phyloP scores from a whole-genome alignment of 202 grass and related monocot species.

The Bolboschoenoplectus hybrid region DNA sequence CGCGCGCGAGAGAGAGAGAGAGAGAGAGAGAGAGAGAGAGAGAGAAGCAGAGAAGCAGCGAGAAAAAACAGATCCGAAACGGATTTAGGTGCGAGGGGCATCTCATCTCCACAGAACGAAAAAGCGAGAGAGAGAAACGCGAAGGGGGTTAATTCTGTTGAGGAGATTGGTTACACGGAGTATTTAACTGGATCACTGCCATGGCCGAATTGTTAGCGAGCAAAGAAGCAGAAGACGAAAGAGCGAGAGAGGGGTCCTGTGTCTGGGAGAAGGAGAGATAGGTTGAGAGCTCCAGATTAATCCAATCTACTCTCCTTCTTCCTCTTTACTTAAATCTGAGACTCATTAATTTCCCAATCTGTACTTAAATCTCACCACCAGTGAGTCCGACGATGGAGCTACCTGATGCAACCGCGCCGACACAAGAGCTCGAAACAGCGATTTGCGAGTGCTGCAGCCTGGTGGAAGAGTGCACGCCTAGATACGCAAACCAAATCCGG shows the following conservation, averaged over 20 bases:
- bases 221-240: slow-evolving; percentile 31
- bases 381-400: slow-evolving; percentile 37
- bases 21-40: not conserved
- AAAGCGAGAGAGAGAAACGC: not conserved
- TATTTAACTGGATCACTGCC: slow-evolving; percentile 16
- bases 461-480: slow-evolving; percentile 87
- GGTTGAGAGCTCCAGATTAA: not conserved
- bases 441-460: slow-evolving; percentile 89
- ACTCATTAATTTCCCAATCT: not conserved
- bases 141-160: slow-evolving; percentile 18
- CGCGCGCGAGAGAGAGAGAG: not conserved
- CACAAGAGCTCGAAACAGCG: slow-evolving; percentile 49
- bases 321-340: not conserved
- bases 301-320: not conserved
- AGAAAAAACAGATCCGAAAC: slow-evolving; percentile 29
- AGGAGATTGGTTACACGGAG: slow-evolving; percentile 23
- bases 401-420: not conserved
- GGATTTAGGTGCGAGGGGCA: not conserved
- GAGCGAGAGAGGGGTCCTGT: not conserved
- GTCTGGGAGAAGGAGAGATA: slow-evolving; percentile 42
- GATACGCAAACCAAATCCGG: slow-evolving; percentile 65
- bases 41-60: not conserved
- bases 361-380: not conserved
- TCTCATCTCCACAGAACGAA: slow-evolving; percentile 10
- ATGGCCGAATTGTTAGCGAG: slow-evolving; percentile 21